Percentiles rank a stretch among this genome's conserved stretches.
phyloP scores from a whole-genome alignment of 192 early-diverging fungal species.

The Coemansia umbellata region DNA sequence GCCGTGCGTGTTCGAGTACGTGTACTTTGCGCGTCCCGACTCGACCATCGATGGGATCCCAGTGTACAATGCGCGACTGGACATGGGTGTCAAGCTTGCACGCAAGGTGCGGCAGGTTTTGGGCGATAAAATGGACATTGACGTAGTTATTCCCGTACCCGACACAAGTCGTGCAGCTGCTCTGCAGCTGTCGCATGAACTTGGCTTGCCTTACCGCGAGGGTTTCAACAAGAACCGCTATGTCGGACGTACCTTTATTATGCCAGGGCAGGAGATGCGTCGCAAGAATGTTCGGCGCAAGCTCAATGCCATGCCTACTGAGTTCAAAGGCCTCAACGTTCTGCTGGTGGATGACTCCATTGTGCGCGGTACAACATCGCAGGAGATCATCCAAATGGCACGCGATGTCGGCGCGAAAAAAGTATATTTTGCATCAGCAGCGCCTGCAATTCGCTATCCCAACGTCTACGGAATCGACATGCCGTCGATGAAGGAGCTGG shows the following conservation, averaged over 20 bases:
- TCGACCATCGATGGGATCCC: slow-evolving; percentile 98
- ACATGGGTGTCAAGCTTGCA: slow-evolving; percentile 97
- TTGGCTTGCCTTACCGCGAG: slow-evolving; percentile 93
- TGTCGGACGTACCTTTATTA: slow-evolving; percentile 98
- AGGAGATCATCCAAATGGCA: slow-evolving; percentile 99
- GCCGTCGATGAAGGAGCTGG: slow-evolving; percentile 90
- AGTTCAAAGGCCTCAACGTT: slow-evolving; percentile 95
- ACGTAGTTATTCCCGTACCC: slow-evolving; percentile 98
- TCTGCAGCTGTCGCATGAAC: slow-evolving; percentile 83
- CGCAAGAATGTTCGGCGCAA: slow-evolving; percentile 93
- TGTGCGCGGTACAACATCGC: slow-evolving; percentile 98
- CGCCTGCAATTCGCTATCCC: slow-evolving; percentile 92
- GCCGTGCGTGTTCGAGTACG: slow-evolving; percentile 99
- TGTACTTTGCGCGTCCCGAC: slow-evolving; percentile 98
- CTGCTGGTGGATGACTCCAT: slow-evolving; percentile 99
- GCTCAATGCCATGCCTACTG: slow-evolving; percentile 97
- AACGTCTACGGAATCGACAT: slow-evolving; percentile 99
- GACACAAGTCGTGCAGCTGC: slow-evolving; percentile 96
- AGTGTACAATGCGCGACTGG: slow-evolving; percentile 94
- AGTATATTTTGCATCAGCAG: slow-evolving; percentile 98
- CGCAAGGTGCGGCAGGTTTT: slow-evolving; percentile 71
- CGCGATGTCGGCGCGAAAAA: slow-evolving; percentile 97
- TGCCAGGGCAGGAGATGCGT: slow-evolving; percentile 93
- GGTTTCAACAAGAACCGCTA: slow-evolving; percentile 99
- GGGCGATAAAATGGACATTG: slow-evolving; percentile 81